Conservation (phyloP, 2,329 filamentous ascomycete genomes). For the Trichophyton schoenleinii region DNA sequence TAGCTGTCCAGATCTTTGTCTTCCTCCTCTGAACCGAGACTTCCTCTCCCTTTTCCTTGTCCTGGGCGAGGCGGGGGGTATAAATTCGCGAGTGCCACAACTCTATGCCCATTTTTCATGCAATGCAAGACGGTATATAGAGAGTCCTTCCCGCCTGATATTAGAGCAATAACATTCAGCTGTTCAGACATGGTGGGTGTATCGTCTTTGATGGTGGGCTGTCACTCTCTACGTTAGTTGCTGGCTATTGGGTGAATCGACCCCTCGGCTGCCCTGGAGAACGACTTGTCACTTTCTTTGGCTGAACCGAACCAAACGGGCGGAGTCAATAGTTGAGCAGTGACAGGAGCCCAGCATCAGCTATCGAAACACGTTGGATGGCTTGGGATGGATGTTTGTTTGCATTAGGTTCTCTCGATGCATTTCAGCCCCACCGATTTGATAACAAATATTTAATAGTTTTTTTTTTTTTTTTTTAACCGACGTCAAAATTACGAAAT, state of each 20-base stretch:
- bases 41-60: slow-evolving; percentile 9
- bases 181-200: slow-evolving; percentile 12
- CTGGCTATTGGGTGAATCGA: neutral
- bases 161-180: slow-evolving; percentile 71
- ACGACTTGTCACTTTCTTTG: too few relatives aligned
- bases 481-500: too few relatives aligned
- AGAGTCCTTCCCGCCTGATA: slow-evolving; percentile 96
- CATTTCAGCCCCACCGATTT: too few relatives aligned
- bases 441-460: too few relatives aligned
- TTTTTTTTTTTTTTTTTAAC: too few relatives aligned
- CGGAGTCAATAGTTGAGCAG: too few relatives aligned
- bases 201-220: neutral
- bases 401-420: too few relatives aligned
- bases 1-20: slow-evolving; percentile 77
- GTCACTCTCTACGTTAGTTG: neutral
- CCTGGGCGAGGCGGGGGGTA: slow-evolving; percentile 41
- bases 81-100: slow-evolving; percentile 83
- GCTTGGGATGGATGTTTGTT: too few relatives aligned
- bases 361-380: too few relatives aligned
- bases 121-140: slow-evolving; percentile 90
- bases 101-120: slow-evolving; percentile 65
- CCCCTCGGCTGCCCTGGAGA: too few relatives aligned
- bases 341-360: too few relatives aligned
- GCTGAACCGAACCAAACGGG: too few relatives aligned
- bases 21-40: slow-evolving; percentile 29